A percentile compares a stretch with the other conserved stretches of the same genome.
Conservation (phyloP, 2,329 filamentous ascomycete species). For the Bipolaris sorokiniana region DNA sequence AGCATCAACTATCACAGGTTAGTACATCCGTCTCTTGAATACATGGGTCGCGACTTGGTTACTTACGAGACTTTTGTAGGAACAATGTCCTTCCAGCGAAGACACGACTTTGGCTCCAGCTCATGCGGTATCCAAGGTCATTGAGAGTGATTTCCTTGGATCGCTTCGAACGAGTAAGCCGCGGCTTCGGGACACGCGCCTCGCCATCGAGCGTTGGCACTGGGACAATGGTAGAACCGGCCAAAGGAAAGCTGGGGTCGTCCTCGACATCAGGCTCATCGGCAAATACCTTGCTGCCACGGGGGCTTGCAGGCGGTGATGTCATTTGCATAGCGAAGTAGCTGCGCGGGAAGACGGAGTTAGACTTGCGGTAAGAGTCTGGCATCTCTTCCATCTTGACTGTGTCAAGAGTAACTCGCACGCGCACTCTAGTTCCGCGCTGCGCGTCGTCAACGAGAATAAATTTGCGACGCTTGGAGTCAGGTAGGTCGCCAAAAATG, state of each 20-base stretch:
- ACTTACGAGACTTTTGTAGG: slow-evolving; percentile 88
- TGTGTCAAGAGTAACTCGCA: slow-evolving; percentile 89
- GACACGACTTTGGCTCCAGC: slow-evolving; percentile 91
- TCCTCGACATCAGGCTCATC: slow-evolving; percentile 59
- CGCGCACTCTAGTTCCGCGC: slow-evolving; percentile 75
- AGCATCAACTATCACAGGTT: slow-evolving; percentile 73
- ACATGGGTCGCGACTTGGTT: not conserved
- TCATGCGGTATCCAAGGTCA: slow-evolving; percentile 92
- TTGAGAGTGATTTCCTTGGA: slow-evolving; percentile 89
- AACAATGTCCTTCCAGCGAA: slow-evolving; percentile 88
- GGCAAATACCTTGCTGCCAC: slow-evolving; percentile 75
- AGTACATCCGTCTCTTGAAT: slow-evolving; percentile 16
- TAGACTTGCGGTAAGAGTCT: slow-evolving; percentile 88
- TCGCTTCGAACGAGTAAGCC: slow-evolving; percentile 71
- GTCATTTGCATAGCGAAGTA: slow-evolving; percentile 96
- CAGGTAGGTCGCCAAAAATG: slow-evolving; percentile 86
- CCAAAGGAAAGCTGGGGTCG: slow-evolving; percentile 52
- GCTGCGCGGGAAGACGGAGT: slow-evolving; percentile 87
- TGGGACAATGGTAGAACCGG: slow-evolving; percentile 56
- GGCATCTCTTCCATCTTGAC: slow-evolving; percentile 96
- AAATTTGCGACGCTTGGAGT: slow-evolving; percentile 92
- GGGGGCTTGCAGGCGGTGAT: slow-evolving; percentile 76
- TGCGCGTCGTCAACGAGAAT: slow-evolving; percentile 92
- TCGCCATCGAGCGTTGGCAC: slow-evolving; percentile 70
- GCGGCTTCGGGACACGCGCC: slow-evolving; percentile 75